Evolutionary conservation across 768 basidiomycete genomes (phyloP), one percentile per base, ranked within the genome.

Genomic region (Psilocybe cyanescens): DNA sequence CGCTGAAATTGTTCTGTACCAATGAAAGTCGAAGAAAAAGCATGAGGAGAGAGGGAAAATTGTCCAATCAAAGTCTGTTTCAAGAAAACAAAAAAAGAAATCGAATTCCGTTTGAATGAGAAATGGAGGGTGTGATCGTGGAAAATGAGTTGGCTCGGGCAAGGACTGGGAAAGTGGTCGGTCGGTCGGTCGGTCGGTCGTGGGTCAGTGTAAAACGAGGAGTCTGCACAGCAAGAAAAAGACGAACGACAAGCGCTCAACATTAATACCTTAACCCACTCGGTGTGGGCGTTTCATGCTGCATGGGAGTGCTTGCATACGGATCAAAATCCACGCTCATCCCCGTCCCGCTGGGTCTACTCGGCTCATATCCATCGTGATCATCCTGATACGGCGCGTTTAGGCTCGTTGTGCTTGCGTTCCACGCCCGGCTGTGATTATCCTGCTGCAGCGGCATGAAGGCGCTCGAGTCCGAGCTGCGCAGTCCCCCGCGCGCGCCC

Each of bases 391-490:
- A 77, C 16, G 78, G 76, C 61, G 75, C 67, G 39, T 75, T 72
- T 65, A 88, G 70, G 67, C 79, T 83, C 37, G 72, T 70, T 17
- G 71, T 79, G 70, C 87, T 89, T 50, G 79, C 77, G 65, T 85
- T 85, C 86, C 86, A 88, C 51, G 81, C 79, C 65, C 78, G 79
- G 66, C 82, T 85, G 57, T 77, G 66, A 68, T 85, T 87, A 58
- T 82, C 83, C 70, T 88, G 87, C 65, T 85, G 83, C 67, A 92
- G 72, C n/a, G 90, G 90, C 55, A 89, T 77, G 68, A 91, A 91
- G 37, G 88, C 83, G 63, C 86, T 88, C 67, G 87, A 86, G 75
- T 89, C 85, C 63, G 87, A 87, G 30, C 59, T 52, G 30, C 64
- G 62, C 61, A 62, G 48, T 7, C 47, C 59, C 4, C 59, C 53